Evolutionary conservation across 805 yeast species (phyloP).

Genomic region (Starmerella davenportii): DNA sequence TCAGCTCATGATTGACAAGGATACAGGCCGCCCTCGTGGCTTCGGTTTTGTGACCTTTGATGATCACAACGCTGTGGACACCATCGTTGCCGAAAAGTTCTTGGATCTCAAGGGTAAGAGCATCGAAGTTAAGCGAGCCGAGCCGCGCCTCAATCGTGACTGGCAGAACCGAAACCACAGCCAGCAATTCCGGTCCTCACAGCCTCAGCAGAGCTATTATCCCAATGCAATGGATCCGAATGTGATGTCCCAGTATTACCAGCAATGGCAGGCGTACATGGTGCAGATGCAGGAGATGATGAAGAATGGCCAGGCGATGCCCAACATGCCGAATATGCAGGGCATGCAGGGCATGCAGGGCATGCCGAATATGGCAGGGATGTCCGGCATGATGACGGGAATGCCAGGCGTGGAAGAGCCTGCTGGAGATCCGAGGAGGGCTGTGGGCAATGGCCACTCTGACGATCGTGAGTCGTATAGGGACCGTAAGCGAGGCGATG

Average conservation of each 20-base stretch:
- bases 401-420: slow-evolving; percentile 1
- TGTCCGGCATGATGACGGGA: slow-evolving; percentile 8
- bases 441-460: slow-evolving; percentile 3
- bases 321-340: slow-evolving; percentile 14
- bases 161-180: slow-evolving; percentile 13
- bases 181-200: slow-evolving; percentile 7
- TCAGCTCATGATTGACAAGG: slow-evolving; percentile 92
- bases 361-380: slow-evolving; percentile 5
- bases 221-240: slow-evolving; percentile 26
- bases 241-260: slow-evolving; percentile 28
- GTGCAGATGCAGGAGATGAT: slow-evolving; percentile 24
- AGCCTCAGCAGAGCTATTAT: slow-evolving; percentile 7
- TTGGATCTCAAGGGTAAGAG: slow-evolving; percentile 66
- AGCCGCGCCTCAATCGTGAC: slow-evolving; percentile 22
- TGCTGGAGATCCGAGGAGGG: neutral
- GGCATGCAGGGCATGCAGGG: slow-evolving; percentile 9
- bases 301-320: slow-evolving; percentile 17
- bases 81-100: slow-evolving; percentile 64
- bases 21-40: slow-evolving; percentile 91
- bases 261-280: slow-evolving; percentile 27
- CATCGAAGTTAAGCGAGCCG: slow-evolving; percentile 30
- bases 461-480: slow-evolving; percentile 16
- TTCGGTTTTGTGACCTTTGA: slow-evolving; percentile 94
- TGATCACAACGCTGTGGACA: slow-evolving; percentile 82
- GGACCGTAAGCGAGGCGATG: slow-evolving; percentile 18